phyloP scores from a whole-genome alignment of 768 basidiomycete genomes.

The Tephrocybe sp. region DNA sequence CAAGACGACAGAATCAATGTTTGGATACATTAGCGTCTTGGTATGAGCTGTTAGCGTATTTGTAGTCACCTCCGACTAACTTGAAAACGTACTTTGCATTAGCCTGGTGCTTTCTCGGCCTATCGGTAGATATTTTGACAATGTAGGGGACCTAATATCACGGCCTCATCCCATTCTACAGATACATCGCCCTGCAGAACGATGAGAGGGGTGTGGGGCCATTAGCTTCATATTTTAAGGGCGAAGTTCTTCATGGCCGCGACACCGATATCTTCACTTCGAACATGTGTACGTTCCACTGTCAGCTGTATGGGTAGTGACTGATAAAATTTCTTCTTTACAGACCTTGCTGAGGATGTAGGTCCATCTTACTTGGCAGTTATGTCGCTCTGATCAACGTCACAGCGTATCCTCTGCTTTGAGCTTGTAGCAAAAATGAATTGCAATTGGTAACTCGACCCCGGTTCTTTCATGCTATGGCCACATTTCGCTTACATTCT shows the following conservation, averaged over 20 bases:
- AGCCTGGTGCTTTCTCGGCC: constrained; percentile 95
- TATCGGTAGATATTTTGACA: constrained; percentile 48
- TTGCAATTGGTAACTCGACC: constrained; percentile 59
- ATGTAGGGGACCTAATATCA: constrained; percentile 5
- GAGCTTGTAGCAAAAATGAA: constrained; percentile 77
- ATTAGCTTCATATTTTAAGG: constrained; percentile 95
- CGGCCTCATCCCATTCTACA: constrained; percentile 18
- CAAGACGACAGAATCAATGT: constrained; percentile 84
- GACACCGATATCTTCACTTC: constrained; percentile 93
- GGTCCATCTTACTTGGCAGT: constrained; percentile 21
- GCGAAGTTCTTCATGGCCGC: constrained; percentile 80
- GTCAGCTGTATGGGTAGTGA: background rate
- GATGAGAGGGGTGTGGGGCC: constrained; percentile 80
- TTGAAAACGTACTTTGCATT: background rate
- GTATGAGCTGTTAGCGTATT: constrained; percentile 33
- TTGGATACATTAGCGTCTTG: constrained; percentile 96
- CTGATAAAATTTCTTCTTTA: constrained; percentile 6
- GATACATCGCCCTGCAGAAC: constrained; percentile 88
- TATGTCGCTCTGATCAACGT: constrained; percentile 7
- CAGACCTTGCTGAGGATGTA: constrained; percentile 90
- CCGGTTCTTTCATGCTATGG: background rate
- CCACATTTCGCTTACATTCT: constrained; percentile 7
- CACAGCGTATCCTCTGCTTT: constrained; percentile 79
- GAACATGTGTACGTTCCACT: constrained; percentile 77
- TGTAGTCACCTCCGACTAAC: background rate